Evolutionary conservation across 257 asterid genomes (phyloP).

Genomic region (Rhazya stricta): DNA sequence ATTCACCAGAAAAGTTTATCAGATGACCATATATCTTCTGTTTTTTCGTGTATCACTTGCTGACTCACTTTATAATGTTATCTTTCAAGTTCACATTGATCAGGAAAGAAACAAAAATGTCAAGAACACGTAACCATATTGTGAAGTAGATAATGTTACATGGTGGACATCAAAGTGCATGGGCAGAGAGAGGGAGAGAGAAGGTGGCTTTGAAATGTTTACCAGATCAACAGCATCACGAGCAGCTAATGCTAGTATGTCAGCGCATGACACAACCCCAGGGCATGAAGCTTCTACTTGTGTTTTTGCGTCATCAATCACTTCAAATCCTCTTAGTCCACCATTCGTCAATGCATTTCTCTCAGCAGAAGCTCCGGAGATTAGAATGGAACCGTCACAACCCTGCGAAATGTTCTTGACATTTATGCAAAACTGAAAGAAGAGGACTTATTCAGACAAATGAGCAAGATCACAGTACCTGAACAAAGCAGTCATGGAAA

Average conservation of each 20-base stretch:
- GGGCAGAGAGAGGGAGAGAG: background rate
- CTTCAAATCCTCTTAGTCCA: slow-evolving; percentile 59
- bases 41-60: no score
- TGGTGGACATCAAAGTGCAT: background rate
- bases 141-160: background rate
- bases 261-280: slow-evolving; percentile 62
- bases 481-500: slow-evolving; percentile 74
- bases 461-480: slow-evolving; percentile 18
- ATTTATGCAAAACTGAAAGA: background rate
- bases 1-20: background rate
- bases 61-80: no score
- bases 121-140: no score
- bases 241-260: slow-evolving; percentile 60
- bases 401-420: slow-evolving; percentile 31
- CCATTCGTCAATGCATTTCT: slow-evolving; percentile 42
- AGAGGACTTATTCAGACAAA: background rate
- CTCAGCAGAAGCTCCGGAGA: slow-evolving; percentile 41
- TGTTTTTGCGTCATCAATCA: slow-evolving; percentile 56
- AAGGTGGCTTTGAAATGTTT: background rate
- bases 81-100: no score
- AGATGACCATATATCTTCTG: background rate
- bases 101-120: no score
- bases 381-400: slow-evolving; percentile 57
- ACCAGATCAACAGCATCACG: slow-evolving; percentile 68
- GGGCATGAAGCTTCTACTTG: slow-evolving; percentile 56